Evolutionary conservation across 164 flowering plant species (phyloP), one percentile per base, ranked within the genome.

Genomic region (Aristolochia californica): DNA sequence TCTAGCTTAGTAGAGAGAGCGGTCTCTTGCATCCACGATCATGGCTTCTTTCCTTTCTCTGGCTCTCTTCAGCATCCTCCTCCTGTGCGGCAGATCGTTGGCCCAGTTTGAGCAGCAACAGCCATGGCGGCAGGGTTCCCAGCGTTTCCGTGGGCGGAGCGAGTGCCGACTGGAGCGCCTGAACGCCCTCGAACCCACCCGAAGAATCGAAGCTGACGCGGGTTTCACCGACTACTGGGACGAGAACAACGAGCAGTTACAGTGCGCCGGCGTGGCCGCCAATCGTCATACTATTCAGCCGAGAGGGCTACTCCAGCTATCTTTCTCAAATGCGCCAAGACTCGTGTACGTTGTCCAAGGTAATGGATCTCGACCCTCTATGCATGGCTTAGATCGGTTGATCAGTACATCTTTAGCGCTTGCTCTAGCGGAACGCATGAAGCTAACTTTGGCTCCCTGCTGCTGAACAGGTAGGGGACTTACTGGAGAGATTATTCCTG

Each of bases 201-300:
- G 62, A 4, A 45, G 60, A 40, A 62, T 77, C 54, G 51, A 65
- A 51, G 62, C 70, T 13, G 75, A 77, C 53, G 80, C 74, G 20
- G 78, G 80, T 2, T 27, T 60, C 18, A 64, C 61, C 18, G 78
- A 77, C 62, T 18, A 67, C 20, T 74, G 75, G 74, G 64, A 77
- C 26, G 71, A 70, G 56, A 21, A 48, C 18, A 70, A 72, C 45
- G 70, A 72, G 15, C 72, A 74, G 58, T 77, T 69, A 58, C 70
- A 67, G 38, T 77, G 80, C 43, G 70, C 72, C 12, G 76, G 76
- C 0, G 66, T 77, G 22, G 55, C 66, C 2, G 66, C 78, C 10
- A 53, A 60, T 68, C 67, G 63, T 59, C 52, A 55, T 5, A 62
- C 30, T 38, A 11, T 75, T 17, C 68, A 54, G 14, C 74, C 66